Base-by-base conservation (phyloP, 495 filamentous ascomycete genomes). In the Penicillium odoratum region DNA sequence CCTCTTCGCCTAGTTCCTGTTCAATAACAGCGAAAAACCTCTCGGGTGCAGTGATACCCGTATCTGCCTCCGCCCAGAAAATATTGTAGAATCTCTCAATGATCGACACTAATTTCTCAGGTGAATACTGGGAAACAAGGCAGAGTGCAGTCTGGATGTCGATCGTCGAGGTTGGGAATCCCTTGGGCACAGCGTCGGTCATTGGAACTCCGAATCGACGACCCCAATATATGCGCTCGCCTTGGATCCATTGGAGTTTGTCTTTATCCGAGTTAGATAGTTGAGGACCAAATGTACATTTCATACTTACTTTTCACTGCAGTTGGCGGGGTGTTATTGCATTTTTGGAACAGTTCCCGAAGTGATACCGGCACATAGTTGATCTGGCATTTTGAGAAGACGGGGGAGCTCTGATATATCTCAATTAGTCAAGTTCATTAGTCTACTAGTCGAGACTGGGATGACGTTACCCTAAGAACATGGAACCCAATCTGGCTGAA, bases 401-500 rank as follows among this genome's bases (percentile, higher is more conserved):
- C 44, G 28, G 61, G 55, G 9, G 58, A 67, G 31, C 51, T 67
- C 64, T 67, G 33, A 40, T 1, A 7, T 42, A 44, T 13, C 4
- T 48, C 16, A 42, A 42, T 9, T 44, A 16, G 21, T 46, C 11
- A 8, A 43, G n/a, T 38, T 40, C 13, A 5, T 47, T 33, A 28
- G 13, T 8, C 1, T 4, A 10, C 2, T 6, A 26, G 5, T 28
- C 25, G 5, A 25, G 25, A 48, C 1, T 21, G 4, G 11, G 9
- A 15, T 34, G 4, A 8, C n/a, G 25, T 48, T 47, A 60, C 61
- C 30, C 29, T 61, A 8, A 64, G 43, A 10, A 56, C 47, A 34
- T 68, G 54, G 42, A 68, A 65, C 4, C 56, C 65, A 42, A 65
- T 60, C 21, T 57, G 62, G 49, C 59, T 64, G 47, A 64, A 68